Evolutionary conservation across 176 grass and related monocot genomes (phyloP).

Genomic region (Tillandsia fasciculata): DNA sequence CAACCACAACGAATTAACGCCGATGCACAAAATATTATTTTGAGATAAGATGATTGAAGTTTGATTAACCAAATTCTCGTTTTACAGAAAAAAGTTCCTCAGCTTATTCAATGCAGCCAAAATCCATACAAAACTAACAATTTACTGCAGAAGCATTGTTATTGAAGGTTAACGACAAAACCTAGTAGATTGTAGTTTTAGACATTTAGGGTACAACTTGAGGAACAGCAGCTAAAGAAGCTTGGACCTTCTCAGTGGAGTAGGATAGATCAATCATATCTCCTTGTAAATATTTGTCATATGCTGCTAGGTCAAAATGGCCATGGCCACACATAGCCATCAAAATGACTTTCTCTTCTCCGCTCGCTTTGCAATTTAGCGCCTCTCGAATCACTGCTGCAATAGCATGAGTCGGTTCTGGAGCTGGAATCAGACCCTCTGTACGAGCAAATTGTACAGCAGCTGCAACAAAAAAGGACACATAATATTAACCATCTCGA

Average conservation of each 20-base stretch:
- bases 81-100: no score
- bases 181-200: no score
- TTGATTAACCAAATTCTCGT: no score
- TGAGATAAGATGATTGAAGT: no score
- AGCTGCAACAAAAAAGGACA: constrained; percentile 31
- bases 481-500: not conserved
- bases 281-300: constrained; percentile 74
- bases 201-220: constrained; percentile 17
- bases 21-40: no score
- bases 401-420: constrained; percentile 88
- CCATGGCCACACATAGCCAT: constrained; percentile 98
- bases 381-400: constrained; percentile 89
- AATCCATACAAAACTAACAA: no score
- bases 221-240: constrained; percentile 53
- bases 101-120: no score
- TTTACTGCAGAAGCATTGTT: no score
- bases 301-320: constrained; percentile 76
- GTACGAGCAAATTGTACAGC: constrained; percentile 76
- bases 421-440: constrained; percentile 94
- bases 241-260: constrained; percentile 42
- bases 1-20: no score
- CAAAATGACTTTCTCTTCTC: constrained; percentile 91
- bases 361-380: constrained; percentile 59
- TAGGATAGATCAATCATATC: constrained; percentile 67
- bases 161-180: no score